These are phyloP conservation scores for Protomyces lactucae-debilis DNA, from an alignment of 1,139 yeast genomes.

Conservation along the genomic window DNA sequence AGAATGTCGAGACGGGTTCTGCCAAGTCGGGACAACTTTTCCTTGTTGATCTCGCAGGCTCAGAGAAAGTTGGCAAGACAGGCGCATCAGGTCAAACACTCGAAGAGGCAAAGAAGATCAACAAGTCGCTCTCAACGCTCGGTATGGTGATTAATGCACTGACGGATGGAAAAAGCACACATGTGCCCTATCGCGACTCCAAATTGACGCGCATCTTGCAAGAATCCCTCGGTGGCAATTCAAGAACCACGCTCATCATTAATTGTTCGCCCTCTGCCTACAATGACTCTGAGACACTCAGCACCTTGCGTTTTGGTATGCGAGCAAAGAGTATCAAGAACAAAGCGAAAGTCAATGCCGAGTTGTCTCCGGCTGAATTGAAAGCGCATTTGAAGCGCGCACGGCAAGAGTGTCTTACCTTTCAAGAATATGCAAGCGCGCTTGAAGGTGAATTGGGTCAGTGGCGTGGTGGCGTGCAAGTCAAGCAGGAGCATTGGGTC, in stretches of 20 bases:
- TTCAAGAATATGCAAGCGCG: constrained; percentile 45
- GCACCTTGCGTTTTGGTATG: constrained; percentile 74
- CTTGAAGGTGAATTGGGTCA: constrained; percentile 51
- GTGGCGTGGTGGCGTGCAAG: constrained; percentile 49
- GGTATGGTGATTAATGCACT: constrained; percentile 79
- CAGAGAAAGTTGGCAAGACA: constrained; percentile 78
- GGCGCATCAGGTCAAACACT: constrained; percentile 71
- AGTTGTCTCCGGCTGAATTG: constrained; percentile 56
- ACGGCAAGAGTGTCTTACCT: constrained; percentile 48
- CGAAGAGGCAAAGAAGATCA: constrained; percentile 81
- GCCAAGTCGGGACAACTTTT: constrained; percentile 64
- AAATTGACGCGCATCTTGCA: constrained; percentile 76
- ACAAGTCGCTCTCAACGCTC: constrained; percentile 67
- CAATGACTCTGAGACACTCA: constrained; percentile 65
- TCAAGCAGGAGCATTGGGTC: constrained; percentile 41
- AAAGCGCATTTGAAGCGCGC: constrained; percentile 50
- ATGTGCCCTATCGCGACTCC: constrained; percentile 77
- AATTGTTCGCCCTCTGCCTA: constrained; percentile 67
- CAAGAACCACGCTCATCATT: constrained; percentile 71
- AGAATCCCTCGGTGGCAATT: constrained; percentile 83
- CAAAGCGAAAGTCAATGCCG: constrained; percentile 64
- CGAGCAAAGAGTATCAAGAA: constrained; percentile 71
- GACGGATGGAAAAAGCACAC: constrained; percentile 62
- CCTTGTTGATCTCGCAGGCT: constrained; percentile 82
- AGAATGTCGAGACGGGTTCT: constrained; percentile 51